Conservation (phyloP, 1,284 basidiomycete genomes). For the Anthracocystis setariae region DNA sequence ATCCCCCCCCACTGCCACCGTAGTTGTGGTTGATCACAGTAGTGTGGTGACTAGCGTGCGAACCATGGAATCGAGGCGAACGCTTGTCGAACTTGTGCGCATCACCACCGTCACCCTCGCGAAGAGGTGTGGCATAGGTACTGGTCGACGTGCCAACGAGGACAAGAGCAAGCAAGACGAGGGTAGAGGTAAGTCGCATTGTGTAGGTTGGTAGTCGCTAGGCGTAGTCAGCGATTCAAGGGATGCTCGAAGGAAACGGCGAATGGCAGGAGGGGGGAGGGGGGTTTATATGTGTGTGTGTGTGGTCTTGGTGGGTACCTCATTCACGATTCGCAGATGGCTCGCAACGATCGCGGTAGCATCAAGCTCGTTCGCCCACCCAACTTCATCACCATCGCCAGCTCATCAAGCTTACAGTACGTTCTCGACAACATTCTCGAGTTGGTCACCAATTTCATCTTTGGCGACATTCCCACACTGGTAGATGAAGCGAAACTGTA, state of each 20-base stretch:
- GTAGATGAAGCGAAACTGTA: too few relatives aligned
- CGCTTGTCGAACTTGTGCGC: slow-evolving; percentile 36
- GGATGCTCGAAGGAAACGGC: too few relatives aligned
- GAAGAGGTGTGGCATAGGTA: neutral
- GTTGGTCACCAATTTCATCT: too few relatives aligned
- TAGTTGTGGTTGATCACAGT: slow-evolving; percentile 12
- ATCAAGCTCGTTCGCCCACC: too few relatives aligned
- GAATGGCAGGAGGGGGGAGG: neutral
- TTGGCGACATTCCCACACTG: too few relatives aligned
- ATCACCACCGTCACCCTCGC: neutral
- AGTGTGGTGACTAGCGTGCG: neutral
- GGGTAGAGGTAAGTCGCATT: too few relatives aligned
- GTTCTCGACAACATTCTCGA: too few relatives aligned
- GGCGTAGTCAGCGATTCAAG: slow-evolving; percentile 10
- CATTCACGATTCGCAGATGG: too few relatives aligned
- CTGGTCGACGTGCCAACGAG: neutral
- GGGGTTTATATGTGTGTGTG: neutral
- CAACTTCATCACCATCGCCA: too few relatives aligned
- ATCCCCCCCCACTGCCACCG: neutral
- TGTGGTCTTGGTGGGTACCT: too few relatives aligned
- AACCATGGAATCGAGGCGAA: neutral
- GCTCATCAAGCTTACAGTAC: too few relatives aligned
- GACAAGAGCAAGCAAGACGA: neutral
- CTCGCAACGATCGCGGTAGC: too few relatives aligned
- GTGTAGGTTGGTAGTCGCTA: neutral